A percentile compares a stretch with the other conserved stretches of the same genome.
Evolutionary conservation across 352 stramenopile species (phyloP).

Genomic region (Globisporangium spiculum): DNA sequence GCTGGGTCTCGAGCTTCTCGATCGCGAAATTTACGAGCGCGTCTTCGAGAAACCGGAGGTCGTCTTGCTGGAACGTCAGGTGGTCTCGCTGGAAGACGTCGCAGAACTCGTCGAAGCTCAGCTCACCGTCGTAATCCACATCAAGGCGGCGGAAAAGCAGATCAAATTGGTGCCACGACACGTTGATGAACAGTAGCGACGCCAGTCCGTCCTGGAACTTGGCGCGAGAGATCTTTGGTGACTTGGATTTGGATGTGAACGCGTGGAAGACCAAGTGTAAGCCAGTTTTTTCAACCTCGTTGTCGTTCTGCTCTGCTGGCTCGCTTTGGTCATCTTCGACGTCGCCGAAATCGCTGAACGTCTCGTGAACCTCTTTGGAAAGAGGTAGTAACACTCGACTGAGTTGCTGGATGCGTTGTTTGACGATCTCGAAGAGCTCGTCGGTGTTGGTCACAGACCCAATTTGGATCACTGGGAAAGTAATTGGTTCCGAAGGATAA

Average conservation of each 20-base stretch:
- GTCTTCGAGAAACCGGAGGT: constrained; percentile 37
- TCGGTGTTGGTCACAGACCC: constrained; percentile 45
- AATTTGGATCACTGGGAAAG: constrained; percentile 36
- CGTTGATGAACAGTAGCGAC: constrained; percentile 31
- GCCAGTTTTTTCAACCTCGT: constrained; percentile 15
- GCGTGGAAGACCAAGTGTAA: constrained; percentile 35
- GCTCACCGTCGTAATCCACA: constrained; percentile 29
- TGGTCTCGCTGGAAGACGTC: constrained; percentile 28
- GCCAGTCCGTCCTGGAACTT: constrained; percentile 41
- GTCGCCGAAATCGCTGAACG: constrained; percentile 47
- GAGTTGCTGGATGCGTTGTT: constrained; percentile 37
- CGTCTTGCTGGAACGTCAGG: constrained; percentile 27
- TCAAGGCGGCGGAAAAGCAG: constrained; percentile 48
- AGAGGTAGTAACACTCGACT: constrained; percentile 24
- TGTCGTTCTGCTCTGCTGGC: constrained; percentile 12
- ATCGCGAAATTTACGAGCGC: constrained; percentile 43
- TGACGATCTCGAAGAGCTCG: constrained; percentile 50
- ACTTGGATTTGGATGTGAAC: constrained; percentile 21
- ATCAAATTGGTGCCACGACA: constrained; percentile 56
- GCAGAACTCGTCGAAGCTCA: constrained; percentile 39
- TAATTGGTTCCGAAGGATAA: not conserved
- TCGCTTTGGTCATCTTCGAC: constrained; percentile 24
- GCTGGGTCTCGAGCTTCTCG: constrained; percentile 39
- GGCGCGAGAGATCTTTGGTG: constrained; percentile 30
- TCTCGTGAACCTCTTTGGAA: constrained; percentile 25